Conservation (phyloP, 1,284 basidiomycete species). For the Puccinia polysora region DNA sequence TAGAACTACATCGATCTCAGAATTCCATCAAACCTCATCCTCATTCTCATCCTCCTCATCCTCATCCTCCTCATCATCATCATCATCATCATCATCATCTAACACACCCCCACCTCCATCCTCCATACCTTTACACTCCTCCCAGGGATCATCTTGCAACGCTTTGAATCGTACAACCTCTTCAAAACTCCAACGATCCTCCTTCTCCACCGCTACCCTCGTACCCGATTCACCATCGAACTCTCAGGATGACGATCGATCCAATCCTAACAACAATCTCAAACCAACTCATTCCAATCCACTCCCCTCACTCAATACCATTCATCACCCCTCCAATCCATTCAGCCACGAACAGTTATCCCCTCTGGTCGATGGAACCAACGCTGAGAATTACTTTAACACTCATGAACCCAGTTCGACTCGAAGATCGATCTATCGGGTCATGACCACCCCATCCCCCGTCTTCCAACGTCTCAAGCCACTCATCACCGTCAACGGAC, state of each 20-base stretch:
- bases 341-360: background rate
- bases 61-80: background rate
- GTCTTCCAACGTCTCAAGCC: conserved; percentile 35
- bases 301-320: background rate
- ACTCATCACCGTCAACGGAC: background rate
- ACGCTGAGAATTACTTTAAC: background rate
- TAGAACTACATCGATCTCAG: too few relatives aligned
- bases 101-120: background rate
- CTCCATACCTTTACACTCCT: background rate
- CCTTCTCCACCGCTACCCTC: conserved; percentile 6
- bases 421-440: conserved; percentile 17
- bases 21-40: background rate
- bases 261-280: background rate
- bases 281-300: background rate
- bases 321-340: background rate
- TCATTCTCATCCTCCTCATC: too few relatives aligned
- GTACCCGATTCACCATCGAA: conserved; percentile 19
- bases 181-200: conserved; percentile 1
- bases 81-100: conserved; percentile 22
- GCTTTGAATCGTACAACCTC: background rate
- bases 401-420: background rate
- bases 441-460: conserved; percentile 19
- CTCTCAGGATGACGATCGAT: too few relatives aligned
- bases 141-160: background rate
- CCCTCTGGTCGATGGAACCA: background rate